Conservation (phyloP, 2,329 filamentous ascomycete species). For the Hypocreales sp. region DNA sequence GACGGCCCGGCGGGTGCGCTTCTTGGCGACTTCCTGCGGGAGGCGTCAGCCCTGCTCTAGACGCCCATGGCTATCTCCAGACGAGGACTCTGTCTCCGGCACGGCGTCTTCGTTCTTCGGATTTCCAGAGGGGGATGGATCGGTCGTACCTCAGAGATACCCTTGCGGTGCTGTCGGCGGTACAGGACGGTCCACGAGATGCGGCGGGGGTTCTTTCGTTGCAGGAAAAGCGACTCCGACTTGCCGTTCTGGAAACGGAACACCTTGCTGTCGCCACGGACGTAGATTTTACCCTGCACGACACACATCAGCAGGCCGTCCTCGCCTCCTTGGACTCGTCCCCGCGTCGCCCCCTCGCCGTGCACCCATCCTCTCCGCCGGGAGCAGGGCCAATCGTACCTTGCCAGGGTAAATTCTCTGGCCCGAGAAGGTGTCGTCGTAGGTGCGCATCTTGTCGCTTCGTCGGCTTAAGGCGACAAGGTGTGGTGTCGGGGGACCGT, state of each 20-base stretch:
- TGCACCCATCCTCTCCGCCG: too few species aligned
- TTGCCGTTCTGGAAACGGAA: slow-evolving; percentile 99
- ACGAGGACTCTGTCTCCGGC: neutral
- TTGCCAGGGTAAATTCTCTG: slow-evolving; percentile 54
- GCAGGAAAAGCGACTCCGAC: slow-evolving; percentile 98
- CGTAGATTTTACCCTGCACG: slow-evolving; percentile 99
- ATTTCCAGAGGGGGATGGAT: too few species aligned
- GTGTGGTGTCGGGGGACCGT: slow-evolving; percentile 24
- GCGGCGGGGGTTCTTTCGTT: slow-evolving; percentile 99
- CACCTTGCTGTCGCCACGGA: slow-evolving; percentile 99
- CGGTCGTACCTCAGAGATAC: slow-evolving; percentile 99
- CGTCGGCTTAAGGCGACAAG: slow-evolving; percentile 25
- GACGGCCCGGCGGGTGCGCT: slow-evolving; percentile 93
- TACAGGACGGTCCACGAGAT: slow-evolving; percentile 98
- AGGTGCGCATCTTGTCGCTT: slow-evolving; percentile 45
- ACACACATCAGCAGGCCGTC: too few species aligned
- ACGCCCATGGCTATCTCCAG: too few species aligned
- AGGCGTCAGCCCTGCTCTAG: slow-evolving; percentile 20
- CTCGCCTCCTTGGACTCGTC: too few species aligned
- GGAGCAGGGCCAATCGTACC: slow-evolving; percentile 27
- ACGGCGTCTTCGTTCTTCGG: too few species aligned
- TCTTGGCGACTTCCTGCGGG: slow-evolving; percentile 94
- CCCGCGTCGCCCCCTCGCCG: too few species aligned
- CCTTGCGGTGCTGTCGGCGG: slow-evolving; percentile 99
- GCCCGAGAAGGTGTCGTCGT: slow-evolving; percentile 52